A percentile compares a stretch with the other conserved stretches of the same genome.
phyloP scores from a whole-genome alignment of 2,329 filamentous ascomycete genomes.

The Colletotrichum australisinense region DNA sequence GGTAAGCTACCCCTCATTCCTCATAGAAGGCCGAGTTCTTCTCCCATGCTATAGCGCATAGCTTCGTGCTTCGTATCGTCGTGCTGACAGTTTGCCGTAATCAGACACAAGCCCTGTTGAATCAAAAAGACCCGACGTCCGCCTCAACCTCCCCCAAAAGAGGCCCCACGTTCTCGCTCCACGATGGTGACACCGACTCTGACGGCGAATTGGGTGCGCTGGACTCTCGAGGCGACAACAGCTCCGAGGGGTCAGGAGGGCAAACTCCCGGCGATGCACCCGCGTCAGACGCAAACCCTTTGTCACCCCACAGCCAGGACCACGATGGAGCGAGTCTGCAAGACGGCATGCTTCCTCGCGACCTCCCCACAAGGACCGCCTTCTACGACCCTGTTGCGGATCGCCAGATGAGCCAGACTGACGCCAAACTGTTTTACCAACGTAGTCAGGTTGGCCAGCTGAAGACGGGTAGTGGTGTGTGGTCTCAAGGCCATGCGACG shows the following conservation, averaged over 20 bases:
- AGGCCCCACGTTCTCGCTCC: conserved; percentile 19
- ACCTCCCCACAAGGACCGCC: conserved; percentile 77
- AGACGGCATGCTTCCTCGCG: conserved; percentile 70
- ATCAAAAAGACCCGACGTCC: conserved; percentile 28
- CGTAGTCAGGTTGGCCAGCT: conserved; percentile 76
- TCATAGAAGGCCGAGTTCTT: not conserved
- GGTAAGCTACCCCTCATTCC: conserved; percentile 25
- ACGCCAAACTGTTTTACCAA: conserved; percentile 97
- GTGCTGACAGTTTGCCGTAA: conserved; percentile 1
- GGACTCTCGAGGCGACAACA: conserved; percentile 30
- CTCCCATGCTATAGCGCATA: not conserved
- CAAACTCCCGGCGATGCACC: conserved; percentile 12
- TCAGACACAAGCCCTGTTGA: conserved; percentile 10
- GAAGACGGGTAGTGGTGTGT: conserved; percentile 50
- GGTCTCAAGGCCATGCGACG: conserved; percentile 52
- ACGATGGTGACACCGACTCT: conserved; percentile 28
- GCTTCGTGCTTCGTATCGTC: not conserved
- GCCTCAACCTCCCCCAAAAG: conserved; percentile 36
- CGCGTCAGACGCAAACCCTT: not conserved
- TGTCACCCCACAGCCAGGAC: not conserved
- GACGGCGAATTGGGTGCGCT: conserved; percentile 28
- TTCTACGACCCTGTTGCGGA: conserved; percentile 95
- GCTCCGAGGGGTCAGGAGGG: conserved; percentile 19
- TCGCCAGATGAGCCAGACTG: conserved; percentile 92
- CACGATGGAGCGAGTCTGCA: conserved; percentile 43